Percentiles rank a stretch among this genome's conserved stretches.
These are phyloP conservation scores for Phytophthora hybrid DNA, from an alignment of 352 stramenopile species.

Conservation along the genomic window DNA sequence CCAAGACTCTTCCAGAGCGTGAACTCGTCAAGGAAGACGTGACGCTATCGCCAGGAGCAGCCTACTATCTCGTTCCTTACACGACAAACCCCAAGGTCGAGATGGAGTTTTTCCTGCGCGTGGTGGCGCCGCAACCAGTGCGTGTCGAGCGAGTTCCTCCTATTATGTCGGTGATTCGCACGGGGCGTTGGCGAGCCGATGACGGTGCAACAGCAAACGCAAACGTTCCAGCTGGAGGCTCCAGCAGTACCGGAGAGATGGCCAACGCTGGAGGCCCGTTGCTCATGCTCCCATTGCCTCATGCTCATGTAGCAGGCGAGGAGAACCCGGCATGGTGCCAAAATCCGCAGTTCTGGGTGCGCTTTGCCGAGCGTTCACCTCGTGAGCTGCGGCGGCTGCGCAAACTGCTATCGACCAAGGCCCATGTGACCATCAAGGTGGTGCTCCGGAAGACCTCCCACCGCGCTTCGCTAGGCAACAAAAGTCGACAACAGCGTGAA, in stretches of 20 bases:
- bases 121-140: slow-evolving; percentile 83
- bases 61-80: slow-evolving; percentile 89
- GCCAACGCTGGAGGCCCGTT: slow-evolving; percentile 81
- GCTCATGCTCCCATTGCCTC: slow-evolving; percentile 38
- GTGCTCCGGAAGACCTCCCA: slow-evolving; percentile 77
- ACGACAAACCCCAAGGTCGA: slow-evolving; percentile 84
- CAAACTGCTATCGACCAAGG: slow-evolving; percentile 40
- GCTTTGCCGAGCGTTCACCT: slow-evolving; percentile 45
- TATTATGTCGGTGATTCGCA: slow-evolving; percentile 66
- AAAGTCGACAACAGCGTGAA: slow-evolving; percentile 61
- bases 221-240: slow-evolving; percentile 31
- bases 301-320: slow-evolving; percentile 47
- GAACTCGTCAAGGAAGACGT: slow-evolving; percentile 85
- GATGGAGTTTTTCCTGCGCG: slow-evolving; percentile 91
- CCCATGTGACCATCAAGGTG: slow-evolving; percentile 75
- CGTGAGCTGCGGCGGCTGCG: slow-evolving; percentile 24
- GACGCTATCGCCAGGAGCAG: slow-evolving; percentile 69
- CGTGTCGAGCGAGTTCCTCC: slow-evolving; percentile 76
- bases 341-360: slow-evolving; percentile 92
- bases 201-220: slow-evolving; percentile 36
- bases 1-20: slow-evolving; percentile 70
- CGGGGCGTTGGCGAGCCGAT: slow-evolving; percentile 74
- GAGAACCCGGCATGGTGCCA: slow-evolving; percentile 83
- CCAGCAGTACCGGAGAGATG: slow-evolving; percentile 58
- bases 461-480: slow-evolving; percentile 47